Conservation (phyloP, 257 asterid genomes). For the Craterostigma plantagineum region DNA sequence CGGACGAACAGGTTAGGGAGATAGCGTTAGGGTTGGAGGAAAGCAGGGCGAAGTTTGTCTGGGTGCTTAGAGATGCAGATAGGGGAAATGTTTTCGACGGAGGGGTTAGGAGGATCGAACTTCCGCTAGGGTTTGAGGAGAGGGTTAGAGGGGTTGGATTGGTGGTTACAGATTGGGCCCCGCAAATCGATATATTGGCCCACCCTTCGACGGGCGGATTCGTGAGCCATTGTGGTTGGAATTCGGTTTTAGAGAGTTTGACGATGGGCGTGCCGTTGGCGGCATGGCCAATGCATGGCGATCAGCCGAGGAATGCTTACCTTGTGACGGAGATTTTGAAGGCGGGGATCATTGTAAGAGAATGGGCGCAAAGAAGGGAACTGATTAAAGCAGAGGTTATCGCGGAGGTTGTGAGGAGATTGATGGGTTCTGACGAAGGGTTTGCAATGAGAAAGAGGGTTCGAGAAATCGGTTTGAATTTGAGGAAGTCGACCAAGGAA, state of each 20-base stretch:
- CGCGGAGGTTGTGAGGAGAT: constrained; percentile 13
- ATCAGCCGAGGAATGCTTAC: constrained; percentile 25
- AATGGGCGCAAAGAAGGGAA: constrained; percentile 16
- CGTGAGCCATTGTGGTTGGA: constrained; percentile 48
- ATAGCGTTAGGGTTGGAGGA: constrained; percentile 25
- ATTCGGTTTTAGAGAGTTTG: constrained; percentile 39
- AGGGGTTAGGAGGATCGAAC: not conserved
- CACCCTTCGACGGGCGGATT: constrained; percentile 28
- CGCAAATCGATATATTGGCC: constrained; percentile 30
- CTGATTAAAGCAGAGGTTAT: constrained; percentile 9
- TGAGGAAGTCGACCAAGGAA: constrained; percentile 2
- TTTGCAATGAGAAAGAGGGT: constrained; percentile 18
- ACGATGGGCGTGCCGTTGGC: constrained; percentile 29
- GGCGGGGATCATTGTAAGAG: constrained; percentile 20
- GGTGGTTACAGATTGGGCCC: constrained; percentile 36
- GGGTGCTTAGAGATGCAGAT: constrained; percentile 44
- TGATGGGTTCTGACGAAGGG: constrained; percentile 29
- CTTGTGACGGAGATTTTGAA: constrained; percentile 17
- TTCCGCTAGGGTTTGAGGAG: constrained; percentile 21
- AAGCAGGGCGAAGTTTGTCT: constrained; percentile 21
- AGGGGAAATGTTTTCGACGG: constrained; percentile 19
- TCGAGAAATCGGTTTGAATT: constrained; percentile 12
- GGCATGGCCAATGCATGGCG: constrained; percentile 48
- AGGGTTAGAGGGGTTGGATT: constrained; percentile 15
- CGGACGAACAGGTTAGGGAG: constrained; percentile 16